phyloP scores from a whole-genome alignment of 1,284 basidiomycete genomes.

The Cryptococcus sp. region DNA sequence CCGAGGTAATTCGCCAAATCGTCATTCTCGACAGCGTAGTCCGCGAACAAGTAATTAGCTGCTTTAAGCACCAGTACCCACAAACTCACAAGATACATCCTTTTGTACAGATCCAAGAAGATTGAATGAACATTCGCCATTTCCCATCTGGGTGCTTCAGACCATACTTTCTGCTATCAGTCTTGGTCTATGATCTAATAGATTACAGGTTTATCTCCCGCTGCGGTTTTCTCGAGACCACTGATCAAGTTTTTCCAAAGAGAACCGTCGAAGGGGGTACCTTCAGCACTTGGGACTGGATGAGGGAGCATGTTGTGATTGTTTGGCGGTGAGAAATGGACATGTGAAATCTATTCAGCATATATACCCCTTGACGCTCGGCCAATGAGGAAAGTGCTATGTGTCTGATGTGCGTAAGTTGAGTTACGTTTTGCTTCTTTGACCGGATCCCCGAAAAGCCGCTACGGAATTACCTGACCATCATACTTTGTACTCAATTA shows the following conservation, averaged over 20 bases:
- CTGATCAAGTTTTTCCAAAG: not conserved
- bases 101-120: not conserved
- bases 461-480: no score
- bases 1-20: slow-evolving; percentile 5
- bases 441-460: no score
- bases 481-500: no score
- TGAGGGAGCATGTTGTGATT: not conserved
- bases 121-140: slow-evolving; percentile 4
- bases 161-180: not conserved
- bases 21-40: slow-evolving; percentile 1
- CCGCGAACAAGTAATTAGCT: no score
- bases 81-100: slow-evolving; percentile 2
- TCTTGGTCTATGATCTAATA: not conserved
- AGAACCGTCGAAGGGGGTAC: not conserved
- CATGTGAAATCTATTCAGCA: no score
- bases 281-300: not conserved
- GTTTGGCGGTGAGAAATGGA: no score
- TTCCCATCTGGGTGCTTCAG: not conserved
- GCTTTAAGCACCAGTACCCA: not conserved
- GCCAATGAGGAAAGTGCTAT: no score
- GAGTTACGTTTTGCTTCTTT: no score
- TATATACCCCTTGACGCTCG: no score
- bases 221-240: not conserved
- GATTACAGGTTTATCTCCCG: not conserved
- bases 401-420: no score